phyloP scores from a whole-genome alignment of 192 early-diverging fungal genomes.

The Dimargaris xerosporica region DNA sequence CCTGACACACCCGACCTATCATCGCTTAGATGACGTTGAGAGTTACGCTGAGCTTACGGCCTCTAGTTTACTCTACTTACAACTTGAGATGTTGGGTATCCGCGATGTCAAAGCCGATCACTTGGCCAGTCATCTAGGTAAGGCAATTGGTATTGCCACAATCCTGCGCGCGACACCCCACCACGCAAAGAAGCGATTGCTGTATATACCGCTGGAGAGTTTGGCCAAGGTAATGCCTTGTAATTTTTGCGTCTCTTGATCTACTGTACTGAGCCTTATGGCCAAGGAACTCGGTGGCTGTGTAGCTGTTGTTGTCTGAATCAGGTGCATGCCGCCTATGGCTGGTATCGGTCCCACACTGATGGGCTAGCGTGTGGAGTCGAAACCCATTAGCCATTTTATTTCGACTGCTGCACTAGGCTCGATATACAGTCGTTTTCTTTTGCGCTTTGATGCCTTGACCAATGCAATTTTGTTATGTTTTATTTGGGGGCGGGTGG shows the following conservation, averaged over 20 bases:
- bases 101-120: conserved; percentile 73
- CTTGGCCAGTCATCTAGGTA: conserved; percentile 76
- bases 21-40: conserved; percentile 63
- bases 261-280: background rate
- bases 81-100: conserved; percentile 73
- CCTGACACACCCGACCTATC: conserved; percentile 47
- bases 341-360: background rate
- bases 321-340: background rate
- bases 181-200: background rate
- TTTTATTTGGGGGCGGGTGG: background rate
- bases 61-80: conserved; percentile 74
- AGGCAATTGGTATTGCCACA: conserved; percentile 69
- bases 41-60: conserved; percentile 77
- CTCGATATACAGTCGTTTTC: background rate
- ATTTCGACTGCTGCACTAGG: background rate
- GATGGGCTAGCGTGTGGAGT: background rate
- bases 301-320: background rate
- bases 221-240: background rate
- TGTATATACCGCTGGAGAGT: conserved; percentile 8
- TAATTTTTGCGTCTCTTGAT: background rate
- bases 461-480: background rate
- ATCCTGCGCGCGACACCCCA: conserved; percentile 53
- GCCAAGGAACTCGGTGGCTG: background rate
- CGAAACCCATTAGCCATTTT: background rate
- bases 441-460: background rate